These are phyloP conservation scores for Didymella segeticola DNA, from an alignment of 2,329 filamentous ascomycete genomes.

Conservation along the genomic window DNA sequence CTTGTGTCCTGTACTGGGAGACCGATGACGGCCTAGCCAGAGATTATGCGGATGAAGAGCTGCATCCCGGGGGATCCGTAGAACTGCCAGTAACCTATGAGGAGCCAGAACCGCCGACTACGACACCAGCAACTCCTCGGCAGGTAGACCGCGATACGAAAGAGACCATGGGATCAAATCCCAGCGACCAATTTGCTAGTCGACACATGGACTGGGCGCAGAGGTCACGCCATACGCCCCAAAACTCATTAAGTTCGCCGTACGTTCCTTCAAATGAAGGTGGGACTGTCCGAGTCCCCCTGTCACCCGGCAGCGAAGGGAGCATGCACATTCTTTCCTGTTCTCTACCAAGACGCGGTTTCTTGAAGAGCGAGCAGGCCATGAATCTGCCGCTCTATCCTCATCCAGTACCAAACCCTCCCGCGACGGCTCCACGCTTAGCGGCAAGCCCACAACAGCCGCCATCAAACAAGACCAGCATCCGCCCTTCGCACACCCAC, in stretches of 20 bases:
- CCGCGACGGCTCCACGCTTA: constrained; percentile 35
- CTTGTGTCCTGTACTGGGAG: constrained; percentile 91
- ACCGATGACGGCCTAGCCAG: constrained; percentile 67
- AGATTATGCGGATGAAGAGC: constrained; percentile 69
- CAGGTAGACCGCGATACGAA: constrained; percentile 36
- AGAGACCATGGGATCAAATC: constrained; percentile 45
- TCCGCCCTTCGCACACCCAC: constrained; percentile 59
- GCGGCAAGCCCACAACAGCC: constrained; percentile 39
- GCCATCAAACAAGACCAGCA: constrained; percentile 33
- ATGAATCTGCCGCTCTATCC: constrained; percentile 50
- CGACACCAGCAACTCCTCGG: constrained; percentile 32
- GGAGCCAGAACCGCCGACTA: constrained; percentile 21
- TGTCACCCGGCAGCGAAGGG: constrained; percentile 55
- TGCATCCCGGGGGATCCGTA: constrained; percentile 76
- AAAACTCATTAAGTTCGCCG: constrained; percentile 47
- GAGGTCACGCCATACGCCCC: constrained; percentile 44
- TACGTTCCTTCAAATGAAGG: constrained; percentile 43
- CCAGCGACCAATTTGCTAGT: constrained; percentile 48
- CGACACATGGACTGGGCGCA: constrained; percentile 50
- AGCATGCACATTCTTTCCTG: constrained; percentile 67
- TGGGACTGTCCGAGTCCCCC: constrained; percentile 43
- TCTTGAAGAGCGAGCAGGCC: constrained; percentile 43
- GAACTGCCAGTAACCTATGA: constrained; percentile 45
- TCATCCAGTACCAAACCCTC: constrained; percentile 44
- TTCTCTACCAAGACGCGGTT: constrained; percentile 60